These are phyloP conservation scores for Backusella mclennaniae DNA, from an alignment of 192 early-diverging fungal species.

Conservation along the genomic window DNA sequence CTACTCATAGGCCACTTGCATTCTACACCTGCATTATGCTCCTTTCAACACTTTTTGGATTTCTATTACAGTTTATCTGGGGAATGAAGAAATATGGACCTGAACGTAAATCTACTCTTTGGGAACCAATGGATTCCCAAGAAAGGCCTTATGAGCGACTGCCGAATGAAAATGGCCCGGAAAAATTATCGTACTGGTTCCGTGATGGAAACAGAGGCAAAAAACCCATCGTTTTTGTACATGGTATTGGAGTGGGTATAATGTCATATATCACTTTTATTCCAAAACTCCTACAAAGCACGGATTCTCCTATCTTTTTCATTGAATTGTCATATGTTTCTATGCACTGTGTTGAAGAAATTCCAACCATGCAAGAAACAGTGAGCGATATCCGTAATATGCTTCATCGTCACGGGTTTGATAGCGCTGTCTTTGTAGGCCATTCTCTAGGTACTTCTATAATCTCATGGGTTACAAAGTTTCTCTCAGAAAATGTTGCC, in stretches of 20 bases:
- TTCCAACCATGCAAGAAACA: slow-evolving; percentile 57
- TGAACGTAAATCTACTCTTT: neutral
- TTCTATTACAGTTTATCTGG: slow-evolving; percentile 16
- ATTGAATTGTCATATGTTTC: slow-evolving; percentile 64
- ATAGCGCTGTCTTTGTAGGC: slow-evolving; percentile 58
- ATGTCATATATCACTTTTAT: slow-evolving; percentile 55
- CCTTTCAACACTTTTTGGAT: slow-evolving; percentile 11
- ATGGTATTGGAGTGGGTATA: slow-evolving; percentile 67
- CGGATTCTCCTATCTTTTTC: slow-evolving; percentile 43
- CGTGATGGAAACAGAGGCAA: slow-evolving; percentile 19
- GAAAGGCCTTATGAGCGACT: neutral
- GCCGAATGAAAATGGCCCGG: neutral
- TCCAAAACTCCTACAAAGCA: slow-evolving; percentile 33
- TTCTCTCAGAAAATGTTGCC: slow-evolving; percentile 43
- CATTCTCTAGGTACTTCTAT: slow-evolving; percentile 67
- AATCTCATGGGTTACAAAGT: slow-evolving; percentile 55
- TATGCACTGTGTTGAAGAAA: slow-evolving; percentile 58
- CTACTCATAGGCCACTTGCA: slow-evolving; percentile 23
- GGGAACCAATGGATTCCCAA: slow-evolving; percentile 2
- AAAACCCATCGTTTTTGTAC: slow-evolving; percentile 46
- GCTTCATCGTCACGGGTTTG: slow-evolving; percentile 48
- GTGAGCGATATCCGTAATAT: slow-evolving; percentile 57
- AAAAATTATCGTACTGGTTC: slow-evolving; percentile 34
- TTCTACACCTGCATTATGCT: slow-evolving; percentile 20
- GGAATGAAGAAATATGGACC: slow-evolving; percentile 24